A percentile compares a stretch with the other conserved stretches of the same genome.
These are phyloP conservation scores for Litsea cubeba DNA, from an alignment of 164 flowering plant species.

Conservation along the genomic window DNA sequence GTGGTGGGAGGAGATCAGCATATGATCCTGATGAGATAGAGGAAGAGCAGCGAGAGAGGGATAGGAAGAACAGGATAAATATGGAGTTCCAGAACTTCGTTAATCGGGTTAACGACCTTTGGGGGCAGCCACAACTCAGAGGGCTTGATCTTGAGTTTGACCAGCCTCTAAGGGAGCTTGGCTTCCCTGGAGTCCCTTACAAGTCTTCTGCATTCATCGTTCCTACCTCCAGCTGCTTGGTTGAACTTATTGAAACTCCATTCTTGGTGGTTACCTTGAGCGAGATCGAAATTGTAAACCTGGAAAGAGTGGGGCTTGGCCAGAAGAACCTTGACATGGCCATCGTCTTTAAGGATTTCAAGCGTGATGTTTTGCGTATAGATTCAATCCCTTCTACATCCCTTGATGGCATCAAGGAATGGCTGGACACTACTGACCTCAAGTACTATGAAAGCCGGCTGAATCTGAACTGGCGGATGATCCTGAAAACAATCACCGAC, in stretches of 20 bases:
- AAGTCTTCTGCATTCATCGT: constrained; percentile 68
- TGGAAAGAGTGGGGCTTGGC: constrained; percentile 79
- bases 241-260: constrained; percentile 71
- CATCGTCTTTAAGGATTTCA: constrained; percentile 81
- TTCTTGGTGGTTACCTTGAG: constrained; percentile 60
- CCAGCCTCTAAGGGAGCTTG: constrained; percentile 82
- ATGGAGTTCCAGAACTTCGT: constrained; percentile 66
- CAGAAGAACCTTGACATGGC: constrained; percentile 84
- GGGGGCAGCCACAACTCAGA: constrained; percentile 63
- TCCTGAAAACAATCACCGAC: constrained; percentile 68
- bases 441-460: constrained; percentile 82
- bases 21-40: constrained; percentile 88
- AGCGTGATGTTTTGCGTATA: constrained; percentile 65
- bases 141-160: constrained; percentile 75
- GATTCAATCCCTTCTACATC: constrained; percentile 76
- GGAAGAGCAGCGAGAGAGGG: constrained; percentile 80
- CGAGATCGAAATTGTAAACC: constrained; percentile 81
- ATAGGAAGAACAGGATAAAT: constrained; percentile 67
- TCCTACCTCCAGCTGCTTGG: constrained; percentile 78
- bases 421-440: constrained; percentile 77
- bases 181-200: constrained; percentile 76
- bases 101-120: constrained; percentile 62
- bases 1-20: constrained; percentile 71
- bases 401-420: constrained; percentile 76
- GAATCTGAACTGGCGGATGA: constrained; percentile 65